Conservation (phyloP, 352 stramenopile species). For the Phytophthora litchii region DNA sequence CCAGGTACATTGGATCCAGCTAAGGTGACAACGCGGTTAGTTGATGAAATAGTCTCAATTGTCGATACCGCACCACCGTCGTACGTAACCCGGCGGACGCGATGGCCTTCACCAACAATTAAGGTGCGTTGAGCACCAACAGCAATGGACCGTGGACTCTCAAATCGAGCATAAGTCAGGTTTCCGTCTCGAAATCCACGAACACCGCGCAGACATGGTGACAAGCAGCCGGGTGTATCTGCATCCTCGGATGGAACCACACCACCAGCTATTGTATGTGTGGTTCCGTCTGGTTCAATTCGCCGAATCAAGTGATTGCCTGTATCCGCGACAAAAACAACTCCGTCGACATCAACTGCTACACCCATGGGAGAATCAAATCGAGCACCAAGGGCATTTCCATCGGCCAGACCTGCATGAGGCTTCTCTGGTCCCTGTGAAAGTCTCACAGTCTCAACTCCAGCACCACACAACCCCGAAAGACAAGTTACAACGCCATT, state of each 20-base stretch:
- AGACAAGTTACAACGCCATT: conserved; percentile 85
- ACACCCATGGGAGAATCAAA: conserved; percentile 95
- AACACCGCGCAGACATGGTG: conserved; percentile 91
- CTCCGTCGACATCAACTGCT: conserved; percentile 69
- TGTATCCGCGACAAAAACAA: conserved; percentile 95
- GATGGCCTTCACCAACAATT: conserved; percentile 91
- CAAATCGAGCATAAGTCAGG: conserved; percentile 89
- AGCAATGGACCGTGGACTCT: conserved; percentile 92
- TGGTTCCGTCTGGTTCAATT: conserved; percentile 73
- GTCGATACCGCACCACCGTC: conserved; percentile 53
- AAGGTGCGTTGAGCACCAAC: conserved; percentile 82
- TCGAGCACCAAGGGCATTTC: conserved; percentile 64
- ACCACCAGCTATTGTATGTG: conserved; percentile 67
- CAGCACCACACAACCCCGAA: conserved; percentile 85
- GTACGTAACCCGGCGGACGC: conserved; percentile 86
- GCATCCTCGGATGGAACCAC: conserved; percentile 61
- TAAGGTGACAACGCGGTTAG: conserved; percentile 89
- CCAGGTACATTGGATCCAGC: conserved; percentile 77
- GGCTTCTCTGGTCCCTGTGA: conserved; percentile 49
- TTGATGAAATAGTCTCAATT: conserved; percentile 71
- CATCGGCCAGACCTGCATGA: conserved; percentile 91
- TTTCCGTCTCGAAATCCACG: conserved; percentile 88
- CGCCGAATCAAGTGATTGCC: conserved; percentile 95
- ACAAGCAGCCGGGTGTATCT: conserved; percentile 83
- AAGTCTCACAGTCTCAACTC: conserved; percentile 63